Percentiles rank a stretch among this genome's conserved stretches.
Conservation (phyloP, 768 basidiomycete species). For the Boletales sp. region DNA sequence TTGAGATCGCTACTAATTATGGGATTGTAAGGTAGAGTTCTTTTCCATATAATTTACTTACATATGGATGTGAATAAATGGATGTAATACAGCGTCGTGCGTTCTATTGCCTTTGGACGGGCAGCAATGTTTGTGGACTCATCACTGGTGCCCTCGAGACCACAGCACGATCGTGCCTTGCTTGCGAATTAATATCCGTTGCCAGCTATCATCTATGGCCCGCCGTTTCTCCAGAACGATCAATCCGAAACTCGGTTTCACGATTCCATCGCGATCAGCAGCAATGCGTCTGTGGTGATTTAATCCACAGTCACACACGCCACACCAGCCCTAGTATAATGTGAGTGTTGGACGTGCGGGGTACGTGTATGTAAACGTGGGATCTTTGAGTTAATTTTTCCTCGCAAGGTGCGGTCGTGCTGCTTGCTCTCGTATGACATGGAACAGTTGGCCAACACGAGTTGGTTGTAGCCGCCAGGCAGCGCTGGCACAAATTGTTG, state of each 20-base stretch:
- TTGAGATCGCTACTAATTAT: constrained; percentile 14
- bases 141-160: neutral
- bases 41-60: constrained; percentile 12
- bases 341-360: neutral
- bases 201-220: too few relatives aligned
- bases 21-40: constrained; percentile 9
- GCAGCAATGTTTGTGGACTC: neutral
- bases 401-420: neutral
- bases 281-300: neutral
- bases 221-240: too few relatives aligned
- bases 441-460: too few relatives aligned
- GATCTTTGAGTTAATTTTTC: neutral
- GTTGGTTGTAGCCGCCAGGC: too few relatives aligned
- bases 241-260: neutral
- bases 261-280: neutral
- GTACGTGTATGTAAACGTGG: too few relatives aligned
- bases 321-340: neutral
- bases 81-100: neutral
- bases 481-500: neutral
- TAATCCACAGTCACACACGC: neutral
- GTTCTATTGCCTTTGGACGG: neutral
- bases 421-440: too few relatives aligned
- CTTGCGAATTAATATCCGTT: neutral
- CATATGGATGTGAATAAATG: constrained; percentile 3
- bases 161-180: neutral